These are phyloP conservation scores for Macrophomina pseudophaseolina DNA, from an alignment of 2,329 filamentous ascomycete species.

Conservation along the genomic window DNA sequence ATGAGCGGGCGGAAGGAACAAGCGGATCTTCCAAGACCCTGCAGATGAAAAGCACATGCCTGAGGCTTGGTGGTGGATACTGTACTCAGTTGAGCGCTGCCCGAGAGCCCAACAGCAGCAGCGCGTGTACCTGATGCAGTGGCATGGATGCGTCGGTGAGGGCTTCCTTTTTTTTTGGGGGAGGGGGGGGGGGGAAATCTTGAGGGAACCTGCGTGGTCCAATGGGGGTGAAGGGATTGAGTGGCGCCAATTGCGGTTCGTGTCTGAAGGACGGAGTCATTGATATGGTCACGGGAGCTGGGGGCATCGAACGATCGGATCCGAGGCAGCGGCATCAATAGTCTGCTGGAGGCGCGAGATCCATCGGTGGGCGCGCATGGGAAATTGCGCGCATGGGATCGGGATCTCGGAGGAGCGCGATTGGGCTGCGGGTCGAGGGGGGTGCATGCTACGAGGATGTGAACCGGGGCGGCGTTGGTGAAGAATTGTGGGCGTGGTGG, in stretches of 20 bases:
- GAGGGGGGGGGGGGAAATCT: too few relatives aligned
- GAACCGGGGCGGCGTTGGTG: slow-evolving; percentile 20
- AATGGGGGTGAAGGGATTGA: slow-evolving; percentile 1
- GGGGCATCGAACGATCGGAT: slow-evolving; percentile 23
- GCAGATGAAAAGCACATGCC: not conserved
- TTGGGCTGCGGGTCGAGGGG: slow-evolving; percentile 15
- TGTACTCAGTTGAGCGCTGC: not conserved
- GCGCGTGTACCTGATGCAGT: slow-evolving; percentile 6
- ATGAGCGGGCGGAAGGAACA: slow-evolving; percentile 19
- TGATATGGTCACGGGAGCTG: slow-evolving; percentile 22
- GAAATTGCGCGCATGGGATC: slow-evolving; percentile 24
- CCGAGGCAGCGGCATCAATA: slow-evolving; percentile 19
- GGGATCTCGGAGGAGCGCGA: slow-evolving; percentile 19
- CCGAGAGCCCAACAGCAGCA: not conserved
- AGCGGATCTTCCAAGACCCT: slow-evolving; percentile 11
- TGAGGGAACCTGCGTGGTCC: slow-evolving; percentile 5
- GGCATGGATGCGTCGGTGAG: not conserved
- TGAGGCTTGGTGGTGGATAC: not conserved
- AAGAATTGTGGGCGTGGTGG: slow-evolving; percentile 7
- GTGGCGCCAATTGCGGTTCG: slow-evolving; percentile 21
- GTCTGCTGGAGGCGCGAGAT: slow-evolving; percentile 21
- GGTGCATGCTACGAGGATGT: not conserved
- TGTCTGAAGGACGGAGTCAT: slow-evolving; percentile 19
- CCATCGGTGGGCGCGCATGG: slow-evolving; percentile 15
- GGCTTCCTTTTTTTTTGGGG: not conserved